Evolutionary conservation across 345 rosid genomes (phyloP).

Genomic region (Alliaria petiolata): DNA sequence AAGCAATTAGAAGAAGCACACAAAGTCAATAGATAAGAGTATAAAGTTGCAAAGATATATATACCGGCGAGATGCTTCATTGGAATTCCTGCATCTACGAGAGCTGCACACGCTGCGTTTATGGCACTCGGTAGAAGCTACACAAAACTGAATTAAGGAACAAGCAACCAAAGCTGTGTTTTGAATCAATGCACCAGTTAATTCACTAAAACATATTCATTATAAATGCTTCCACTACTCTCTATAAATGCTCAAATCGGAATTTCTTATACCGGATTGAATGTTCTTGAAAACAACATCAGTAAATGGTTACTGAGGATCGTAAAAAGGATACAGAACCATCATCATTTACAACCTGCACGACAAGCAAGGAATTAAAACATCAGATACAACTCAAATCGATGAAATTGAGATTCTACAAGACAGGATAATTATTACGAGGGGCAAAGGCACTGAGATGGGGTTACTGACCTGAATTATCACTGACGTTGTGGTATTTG

Average conservation of each 20-base stretch:
- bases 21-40: not conserved
- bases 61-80: conserved; percentile 91
- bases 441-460: not conserved
- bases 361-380: not conserved
- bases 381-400: not conserved
- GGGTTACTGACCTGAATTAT: conserved; percentile 59
- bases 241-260: not conserved
- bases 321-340: conserved; percentile 80
- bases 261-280: conserved; percentile 39
- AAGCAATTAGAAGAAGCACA: conserved; percentile 4
- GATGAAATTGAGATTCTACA: not conserved
- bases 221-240: not conserved
- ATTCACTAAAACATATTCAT: not conserved
- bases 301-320: not conserved
- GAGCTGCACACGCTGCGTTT: conserved; percentile 94
- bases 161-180: not conserved
- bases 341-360: conserved; percentile 85
- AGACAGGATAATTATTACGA: not conserved
- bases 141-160: conserved; percentile 42
- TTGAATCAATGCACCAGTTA: no score
- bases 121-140: conserved; percentile 95
- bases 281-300: not conserved
- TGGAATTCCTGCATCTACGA: conserved; percentile 94
- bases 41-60: not conserved
- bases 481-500: conserved; percentile 84